Evolutionary conservation across 176 grass and related monocot genomes (phyloP), one percentile per base, ranked within the genome.

Genomic region (Oryza brachyantha): DNA sequence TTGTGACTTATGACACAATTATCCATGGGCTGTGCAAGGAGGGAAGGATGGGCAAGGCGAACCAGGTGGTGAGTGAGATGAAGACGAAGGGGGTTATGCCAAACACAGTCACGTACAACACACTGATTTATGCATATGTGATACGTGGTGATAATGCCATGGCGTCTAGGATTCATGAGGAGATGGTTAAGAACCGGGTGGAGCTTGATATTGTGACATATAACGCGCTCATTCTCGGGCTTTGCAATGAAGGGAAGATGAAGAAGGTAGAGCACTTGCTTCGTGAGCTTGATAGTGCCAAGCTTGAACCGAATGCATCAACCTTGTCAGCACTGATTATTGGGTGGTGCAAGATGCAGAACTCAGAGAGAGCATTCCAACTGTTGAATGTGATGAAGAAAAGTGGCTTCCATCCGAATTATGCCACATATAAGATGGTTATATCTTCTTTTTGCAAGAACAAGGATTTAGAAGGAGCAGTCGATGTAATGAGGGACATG

Each of bases 401-500:
- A 74, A 79, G 81, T 4, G 91, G 91, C 9, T 93, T 85, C 63
- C 76, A 85, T 66, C 89, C 87, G 0, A 90, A 85, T 35, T 75
- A 73, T 8, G 68, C 86, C 52, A 79, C 55, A 0, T 89, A 88
- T 76, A 89, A 84, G 84, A 68, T 82, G 45, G 76, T 92, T 31
- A 67, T 94, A 81, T 93, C 89, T 64, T 82, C 91, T 54, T 94
- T 93, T 22, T 94, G 89, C 66, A 86, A 86, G 59, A 97, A 97
- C 69, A 84, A 87, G 52, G 94, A 97, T 77, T 88, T 87, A 68
- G 91, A 97, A 84, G 91, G 94, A 55, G 94, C 94, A 22, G 41
- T 84, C 7, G 86, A 97, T 66, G 76, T 91, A 24, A 78, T 97
- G 79, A 90, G 46, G 72, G 89, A 90, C 10, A 79, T 97, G 84